phyloP scores from a whole-genome alignment of 2,329 filamentous ascomycete species.

The Lasiodiplodia hormozganensis region DNA sequence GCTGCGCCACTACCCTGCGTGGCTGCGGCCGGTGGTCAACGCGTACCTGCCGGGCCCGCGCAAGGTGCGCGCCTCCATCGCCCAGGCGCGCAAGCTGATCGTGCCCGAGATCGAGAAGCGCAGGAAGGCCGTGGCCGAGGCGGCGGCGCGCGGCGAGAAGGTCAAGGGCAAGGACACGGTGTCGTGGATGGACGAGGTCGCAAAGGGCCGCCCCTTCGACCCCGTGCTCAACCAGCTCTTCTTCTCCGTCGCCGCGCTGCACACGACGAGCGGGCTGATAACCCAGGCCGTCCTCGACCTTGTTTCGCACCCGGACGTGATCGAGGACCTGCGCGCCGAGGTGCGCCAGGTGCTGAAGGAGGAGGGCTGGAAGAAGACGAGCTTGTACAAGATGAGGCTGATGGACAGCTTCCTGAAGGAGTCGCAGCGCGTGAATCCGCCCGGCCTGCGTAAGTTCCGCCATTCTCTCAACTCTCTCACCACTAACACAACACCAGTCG shows the following conservation, averaged over 20 bases:
- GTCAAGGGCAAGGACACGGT: conserved; percentile 37
- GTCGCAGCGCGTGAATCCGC: conserved; percentile 37
- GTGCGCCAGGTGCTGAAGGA: conserved; percentile 35
- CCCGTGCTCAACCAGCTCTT: conserved; percentile 30
- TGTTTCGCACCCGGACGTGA: conserved; percentile 35
- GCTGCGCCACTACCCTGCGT: conserved; percentile 44
- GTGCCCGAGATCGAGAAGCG: conserved; percentile 43
- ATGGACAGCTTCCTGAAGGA: conserved; percentile 46
- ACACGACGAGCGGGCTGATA: conserved; percentile 38
- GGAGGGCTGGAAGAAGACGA: conserved; percentile 40
- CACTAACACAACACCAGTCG: not conserved
- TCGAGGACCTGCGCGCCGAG: conserved; percentile 38
- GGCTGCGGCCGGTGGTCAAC: conserved; percentile 44
- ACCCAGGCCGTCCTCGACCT: conserved; percentile 36
- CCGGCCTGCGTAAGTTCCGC: conserved; percentile 31
- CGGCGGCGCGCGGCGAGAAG: conserved; percentile 33
- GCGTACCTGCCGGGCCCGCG: conserved; percentile 45
- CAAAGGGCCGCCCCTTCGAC: conserved; percentile 32
- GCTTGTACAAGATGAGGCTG: conserved; percentile 39
- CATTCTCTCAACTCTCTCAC: too few relatives aligned
- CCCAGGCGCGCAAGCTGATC: conserved; percentile 44
- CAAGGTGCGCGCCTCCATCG: conserved; percentile 41
- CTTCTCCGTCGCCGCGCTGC: conserved; percentile 33
- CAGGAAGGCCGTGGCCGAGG: conserved; percentile 21
- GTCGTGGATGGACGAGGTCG: conserved; percentile 36